phyloP scores from a whole-genome alignment of 495 filamentous ascomycete genomes.

The Cercophora scortea region DNA sequence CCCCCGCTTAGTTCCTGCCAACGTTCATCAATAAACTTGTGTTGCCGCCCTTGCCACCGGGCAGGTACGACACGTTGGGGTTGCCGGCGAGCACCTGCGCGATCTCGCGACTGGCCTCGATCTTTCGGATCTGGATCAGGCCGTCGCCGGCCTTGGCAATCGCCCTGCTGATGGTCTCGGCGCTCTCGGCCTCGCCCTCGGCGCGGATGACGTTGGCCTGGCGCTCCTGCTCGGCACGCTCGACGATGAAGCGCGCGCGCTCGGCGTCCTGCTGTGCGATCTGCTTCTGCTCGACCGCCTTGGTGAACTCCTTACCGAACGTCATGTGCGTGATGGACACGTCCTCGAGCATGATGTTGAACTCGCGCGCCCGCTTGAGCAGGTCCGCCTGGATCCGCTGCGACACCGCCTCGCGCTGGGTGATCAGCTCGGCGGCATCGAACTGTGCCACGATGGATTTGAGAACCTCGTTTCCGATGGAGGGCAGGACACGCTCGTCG shows the following conservation, averaged over 20 bases:
- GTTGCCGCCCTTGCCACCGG: conserved; percentile 57
- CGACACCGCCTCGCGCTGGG: conserved; percentile 91
- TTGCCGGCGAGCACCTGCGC: conserved; percentile 82
- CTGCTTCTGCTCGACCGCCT: conserved; percentile 99
- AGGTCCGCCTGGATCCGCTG: conserved; percentile 94
- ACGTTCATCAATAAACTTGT: conserved; percentile 52
- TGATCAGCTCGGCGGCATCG: conserved; percentile 98
- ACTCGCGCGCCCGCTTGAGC: conserved; percentile 89
- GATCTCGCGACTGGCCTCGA: conserved; percentile 96
- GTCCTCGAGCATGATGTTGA: conserved; percentile 98
- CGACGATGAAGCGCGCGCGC: conserved; percentile 93
- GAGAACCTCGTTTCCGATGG: conserved; percentile 99
- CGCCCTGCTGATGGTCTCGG: conserved; percentile 86
- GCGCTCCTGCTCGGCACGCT: conserved; percentile 97
- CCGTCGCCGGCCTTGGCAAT: conserved; percentile 90
- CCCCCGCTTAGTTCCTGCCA: conserved; percentile 27
- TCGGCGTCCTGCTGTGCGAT: conserved; percentile 99
- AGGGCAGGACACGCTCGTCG: conserved; percentile 98
- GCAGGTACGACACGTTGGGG: conserved; percentile 94
- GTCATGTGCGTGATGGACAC: conserved; percentile 99
- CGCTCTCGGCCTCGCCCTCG: conserved; percentile 94
- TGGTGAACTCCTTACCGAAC: conserved; percentile 98
- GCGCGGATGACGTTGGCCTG: conserved; percentile 97
- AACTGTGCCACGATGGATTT: conserved; percentile 99
- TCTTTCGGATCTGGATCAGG: conserved; percentile 88